Percentiles rank a stretch among this genome's conserved stretches.
Conservation (phyloP, 2,329 filamentous ascomycete species). For the Botrytis byssoidea region DNA sequence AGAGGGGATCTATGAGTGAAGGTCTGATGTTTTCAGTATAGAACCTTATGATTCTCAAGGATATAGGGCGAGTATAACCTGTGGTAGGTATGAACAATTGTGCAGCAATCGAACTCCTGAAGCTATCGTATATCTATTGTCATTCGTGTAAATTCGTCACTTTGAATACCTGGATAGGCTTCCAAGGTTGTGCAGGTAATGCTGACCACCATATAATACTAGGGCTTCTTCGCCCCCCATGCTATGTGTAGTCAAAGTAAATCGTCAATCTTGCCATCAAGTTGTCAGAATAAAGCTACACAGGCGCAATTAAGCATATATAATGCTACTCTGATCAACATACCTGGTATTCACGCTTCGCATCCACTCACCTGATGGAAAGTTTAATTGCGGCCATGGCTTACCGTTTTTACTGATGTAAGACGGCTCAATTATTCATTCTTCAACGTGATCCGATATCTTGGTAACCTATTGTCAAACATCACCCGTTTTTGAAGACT, state of each 20-base stretch:
- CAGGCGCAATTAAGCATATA: slow-evolving; percentile 1
- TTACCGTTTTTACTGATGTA: neutral
- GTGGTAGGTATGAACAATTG: neutral
- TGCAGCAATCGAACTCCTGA: neutral
- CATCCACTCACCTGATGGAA: neutral
- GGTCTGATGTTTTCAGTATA: neutral
- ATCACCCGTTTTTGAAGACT: neutral
- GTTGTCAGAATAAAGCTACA: slow-evolving; percentile 12
- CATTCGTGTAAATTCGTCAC: neutral
- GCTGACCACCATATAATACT: slow-evolving; percentile 12
- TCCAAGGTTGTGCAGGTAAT: neutral
- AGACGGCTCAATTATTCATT: slow-evolving; percentile 2
- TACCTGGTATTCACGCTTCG: neutral
- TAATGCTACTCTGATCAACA: neutral
- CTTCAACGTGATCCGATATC: neutral
- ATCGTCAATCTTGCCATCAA: neutral
- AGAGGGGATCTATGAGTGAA: neutral
- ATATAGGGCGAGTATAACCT: neutral
- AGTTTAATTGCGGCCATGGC: neutral
- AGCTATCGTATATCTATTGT: neutral
- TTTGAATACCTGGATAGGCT: neutral
- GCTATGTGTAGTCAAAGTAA: neutral
- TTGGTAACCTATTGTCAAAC: neutral
- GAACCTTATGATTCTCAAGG: neutral
- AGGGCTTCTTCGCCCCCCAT: neutral